These are phyloP conservation scores for Sabuloglossum arenarium DNA, from an alignment of 495 filamentous ascomycete species.

Conservation along the genomic window DNA sequence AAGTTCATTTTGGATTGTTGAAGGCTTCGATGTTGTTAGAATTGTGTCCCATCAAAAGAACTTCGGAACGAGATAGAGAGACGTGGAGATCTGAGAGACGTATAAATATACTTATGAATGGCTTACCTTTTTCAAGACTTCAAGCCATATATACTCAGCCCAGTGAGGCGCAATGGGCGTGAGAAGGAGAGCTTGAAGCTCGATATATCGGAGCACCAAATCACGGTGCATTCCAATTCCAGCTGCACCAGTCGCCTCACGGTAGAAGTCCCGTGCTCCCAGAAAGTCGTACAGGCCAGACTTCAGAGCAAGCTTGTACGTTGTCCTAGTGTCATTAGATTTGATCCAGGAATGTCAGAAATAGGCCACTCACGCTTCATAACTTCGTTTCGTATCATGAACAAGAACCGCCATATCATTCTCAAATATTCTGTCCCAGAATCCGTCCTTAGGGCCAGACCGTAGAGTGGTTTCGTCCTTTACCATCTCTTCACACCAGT, in stretches of 20 bases:
- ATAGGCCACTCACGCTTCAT: slow-evolving; percentile 34
- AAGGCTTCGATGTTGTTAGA: slow-evolving; percentile 13
- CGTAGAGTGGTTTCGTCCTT: slow-evolving; percentile 48
- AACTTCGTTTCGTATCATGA: slow-evolving; percentile 50
- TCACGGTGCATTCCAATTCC: slow-evolving; percentile 69
- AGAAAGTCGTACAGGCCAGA: slow-evolving; percentile 78
- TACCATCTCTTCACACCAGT: slow-evolving; percentile 77
- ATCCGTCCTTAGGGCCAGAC: slow-evolving; percentile 46
- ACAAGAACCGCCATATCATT: slow-evolving; percentile 85
- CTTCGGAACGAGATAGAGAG: neutral
- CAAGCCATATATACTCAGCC: slow-evolving; percentile 82
- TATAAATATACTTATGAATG: neutral
- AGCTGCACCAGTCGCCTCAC: slow-evolving; percentile 51
- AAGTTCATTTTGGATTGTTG: slow-evolving; percentile 55
- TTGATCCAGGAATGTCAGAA: neutral
- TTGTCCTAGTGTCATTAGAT: slow-evolving; percentile 24
- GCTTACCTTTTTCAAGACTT: slow-evolving; percentile 53
- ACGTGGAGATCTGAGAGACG: too few relatives aligned
- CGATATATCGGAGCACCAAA: slow-evolving; percentile 53
- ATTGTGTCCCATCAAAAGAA: neutral
- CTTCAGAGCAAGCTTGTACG: slow-evolving; percentile 86
- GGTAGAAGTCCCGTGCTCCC: slow-evolving; percentile 72
- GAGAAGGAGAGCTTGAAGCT: slow-evolving; percentile 68
- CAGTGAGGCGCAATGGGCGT: slow-evolving; percentile 78
- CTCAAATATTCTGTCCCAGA: slow-evolving; percentile 78